These are phyloP conservation scores for Psilocybe azurescens DNA, from an alignment of 768 basidiomycete genomes.

Conservation along the genomic window DNA sequence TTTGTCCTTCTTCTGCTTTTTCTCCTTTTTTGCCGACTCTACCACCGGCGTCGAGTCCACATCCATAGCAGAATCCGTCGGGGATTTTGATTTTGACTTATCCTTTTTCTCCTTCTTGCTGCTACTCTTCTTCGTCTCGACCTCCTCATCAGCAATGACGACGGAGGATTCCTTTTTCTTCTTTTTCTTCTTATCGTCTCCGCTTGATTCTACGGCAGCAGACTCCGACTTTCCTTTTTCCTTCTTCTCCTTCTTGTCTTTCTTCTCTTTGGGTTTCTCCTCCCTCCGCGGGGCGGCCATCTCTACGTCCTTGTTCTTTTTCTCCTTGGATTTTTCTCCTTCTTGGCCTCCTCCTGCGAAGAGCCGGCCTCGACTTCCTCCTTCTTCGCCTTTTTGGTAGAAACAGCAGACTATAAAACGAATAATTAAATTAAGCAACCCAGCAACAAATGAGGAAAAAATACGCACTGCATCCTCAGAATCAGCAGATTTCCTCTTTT, in stretches of 20 bases:
- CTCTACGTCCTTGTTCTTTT: constrained; percentile 30
- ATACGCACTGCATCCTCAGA: constrained; percentile 33
- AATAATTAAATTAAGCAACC: too few species aligned
- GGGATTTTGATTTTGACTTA: constrained; percentile 10
- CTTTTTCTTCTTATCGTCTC: constrained; percentile 21
- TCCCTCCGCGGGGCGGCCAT: constrained; percentile 3
- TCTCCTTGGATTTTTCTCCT: constrained; percentile 24
- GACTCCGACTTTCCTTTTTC: constrained; percentile 8
- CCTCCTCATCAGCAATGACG: constrained; percentile 14
- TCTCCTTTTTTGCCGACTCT: constrained; percentile 24
- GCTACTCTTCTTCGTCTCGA: constrained; percentile 21
- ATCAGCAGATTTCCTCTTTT: constrained; percentile 38
- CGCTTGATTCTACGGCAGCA: constrained; percentile 8
- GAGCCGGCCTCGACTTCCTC: constrained; percentile 1
- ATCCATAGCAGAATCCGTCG: too few species aligned
- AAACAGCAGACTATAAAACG: neutral
- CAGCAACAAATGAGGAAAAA: too few species aligned
- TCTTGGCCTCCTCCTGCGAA: constrained; percentile 8
- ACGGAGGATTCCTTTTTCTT: constrained; percentile 19
- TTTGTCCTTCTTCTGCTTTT: constrained; percentile 23
- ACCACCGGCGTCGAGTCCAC: constrained; percentile 17
- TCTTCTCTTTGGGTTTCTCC: too few species aligned
- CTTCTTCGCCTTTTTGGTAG: constrained; percentile 37
- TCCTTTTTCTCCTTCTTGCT: constrained; percentile 24
- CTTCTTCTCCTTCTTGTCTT: constrained; percentile 30